Conservation (phyloP, 192 early-diverging fungal genomes). For the Chytriomyces sp. region DNA sequence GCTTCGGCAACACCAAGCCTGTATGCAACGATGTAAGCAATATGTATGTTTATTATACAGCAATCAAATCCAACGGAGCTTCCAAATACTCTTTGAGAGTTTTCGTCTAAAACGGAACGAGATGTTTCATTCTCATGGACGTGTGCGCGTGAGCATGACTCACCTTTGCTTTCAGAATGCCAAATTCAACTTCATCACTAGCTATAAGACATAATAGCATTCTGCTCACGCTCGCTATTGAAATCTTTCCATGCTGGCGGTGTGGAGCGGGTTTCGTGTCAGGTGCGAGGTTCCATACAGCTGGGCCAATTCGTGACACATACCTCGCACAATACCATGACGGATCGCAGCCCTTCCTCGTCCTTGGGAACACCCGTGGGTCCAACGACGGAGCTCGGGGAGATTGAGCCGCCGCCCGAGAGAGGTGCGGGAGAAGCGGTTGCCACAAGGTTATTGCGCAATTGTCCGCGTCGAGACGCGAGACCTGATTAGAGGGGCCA, state of each 20-base stretch:
- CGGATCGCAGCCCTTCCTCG: conserved; percentile 34
- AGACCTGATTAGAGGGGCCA: background rate
- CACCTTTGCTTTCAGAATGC: conserved; percentile 48
- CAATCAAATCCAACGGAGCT: conserved; percentile 10
- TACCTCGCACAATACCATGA: conserved; percentile 44
- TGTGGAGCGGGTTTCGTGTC: too few relatives aligned
- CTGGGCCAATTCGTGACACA: too few relatives aligned
- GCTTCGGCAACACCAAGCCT: background rate
- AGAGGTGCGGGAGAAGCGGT: too few relatives aligned
- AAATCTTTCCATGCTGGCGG: conserved; percentile 44
- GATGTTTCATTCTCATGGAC: too few relatives aligned
- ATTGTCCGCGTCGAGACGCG: too few relatives aligned
- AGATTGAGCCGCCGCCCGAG: too few relatives aligned
- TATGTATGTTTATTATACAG: background rate
- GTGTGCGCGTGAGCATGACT: too few relatives aligned
- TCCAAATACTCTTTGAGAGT: conserved; percentile 25
- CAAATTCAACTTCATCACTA: conserved; percentile 41
- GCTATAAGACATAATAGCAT: conserved; percentile 51
- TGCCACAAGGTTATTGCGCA: too few relatives aligned
- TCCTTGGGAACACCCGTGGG: conserved; percentile 19
- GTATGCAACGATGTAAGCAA: background rate
- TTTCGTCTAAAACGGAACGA: conserved; percentile 21
- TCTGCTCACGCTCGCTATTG: conserved; percentile 31
- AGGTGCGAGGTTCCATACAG: too few relatives aligned
- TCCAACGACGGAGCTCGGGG: conserved; percentile 12